A percentile compares a stretch with the other conserved stretches of the same genome.
These are phyloP conservation scores for Metschnikowia aberdeeniae DNA, from an alignment of 805 yeast species.

Conservation along the genomic window DNA sequence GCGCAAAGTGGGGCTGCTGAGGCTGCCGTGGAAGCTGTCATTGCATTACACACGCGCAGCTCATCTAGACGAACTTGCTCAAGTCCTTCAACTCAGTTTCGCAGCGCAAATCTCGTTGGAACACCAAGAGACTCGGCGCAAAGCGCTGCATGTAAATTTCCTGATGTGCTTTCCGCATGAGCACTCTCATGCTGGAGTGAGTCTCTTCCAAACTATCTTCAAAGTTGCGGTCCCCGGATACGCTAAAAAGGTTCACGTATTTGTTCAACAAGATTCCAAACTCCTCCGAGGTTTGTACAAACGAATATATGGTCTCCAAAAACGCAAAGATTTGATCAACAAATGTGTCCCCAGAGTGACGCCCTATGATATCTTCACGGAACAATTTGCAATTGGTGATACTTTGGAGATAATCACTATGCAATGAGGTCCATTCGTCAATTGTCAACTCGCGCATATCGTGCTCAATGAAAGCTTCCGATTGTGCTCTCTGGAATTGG, in stretches of 20 bases:
- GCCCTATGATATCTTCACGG: slow-evolving; percentile 28
- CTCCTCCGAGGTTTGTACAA: slow-evolving; percentile 34
- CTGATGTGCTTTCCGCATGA: slow-evolving; percentile 38
- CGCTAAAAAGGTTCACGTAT: slow-evolving; percentile 26
- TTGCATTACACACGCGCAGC: background rate
- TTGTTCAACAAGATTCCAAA: slow-evolving; percentile 25
- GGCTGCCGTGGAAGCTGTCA: too few relatives aligned
- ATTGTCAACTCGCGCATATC: slow-evolving; percentile 14
- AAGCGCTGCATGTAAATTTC: slow-evolving; percentile 41
- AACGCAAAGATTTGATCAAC: slow-evolving; percentile 31
- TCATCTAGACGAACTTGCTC: slow-evolving; percentile 29
- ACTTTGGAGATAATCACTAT: slow-evolving; percentile 11
- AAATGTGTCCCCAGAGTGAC: slow-evolving; percentile 24
- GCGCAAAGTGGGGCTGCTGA: slow-evolving; percentile 2
- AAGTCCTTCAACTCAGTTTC: slow-evolving; percentile 51
- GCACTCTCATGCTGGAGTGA: slow-evolving; percentile 30
- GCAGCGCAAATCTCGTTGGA: slow-evolving; percentile 49
- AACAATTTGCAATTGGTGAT: slow-evolving; percentile 30
- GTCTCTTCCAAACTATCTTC: slow-evolving; percentile 31
- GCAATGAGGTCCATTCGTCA: slow-evolving; percentile 15
- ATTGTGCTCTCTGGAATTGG: background rate
- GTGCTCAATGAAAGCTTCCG: slow-evolving; percentile 1
- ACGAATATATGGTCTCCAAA: slow-evolving; percentile 29
- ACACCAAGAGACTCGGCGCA: slow-evolving; percentile 36
- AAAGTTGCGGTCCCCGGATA: slow-evolving; percentile 14